Percentiles rank a stretch among this genome's conserved stretches.
Conservation (phyloP, 352 stramenopile species). For the Phytophthora cajani region DNA sequence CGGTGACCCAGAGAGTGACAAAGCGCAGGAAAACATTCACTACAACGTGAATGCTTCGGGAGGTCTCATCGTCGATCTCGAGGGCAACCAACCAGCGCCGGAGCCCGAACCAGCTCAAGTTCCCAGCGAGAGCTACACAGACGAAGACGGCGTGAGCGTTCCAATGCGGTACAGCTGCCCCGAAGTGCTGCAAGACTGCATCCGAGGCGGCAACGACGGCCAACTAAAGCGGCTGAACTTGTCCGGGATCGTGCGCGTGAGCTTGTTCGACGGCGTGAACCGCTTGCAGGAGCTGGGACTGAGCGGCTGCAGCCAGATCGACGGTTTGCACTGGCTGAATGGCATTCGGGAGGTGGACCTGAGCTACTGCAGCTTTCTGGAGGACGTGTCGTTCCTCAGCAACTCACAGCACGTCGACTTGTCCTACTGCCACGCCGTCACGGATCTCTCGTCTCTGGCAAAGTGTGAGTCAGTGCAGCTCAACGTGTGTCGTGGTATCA, state of each 20-base stretch:
- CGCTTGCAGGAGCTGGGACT: conserved; percentile 56
- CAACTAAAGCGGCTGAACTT: conserved; percentile 54
- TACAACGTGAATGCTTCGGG: conserved; percentile 43
- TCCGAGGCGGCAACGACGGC: conserved; percentile 16
- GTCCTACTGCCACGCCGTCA: conserved; percentile 72
- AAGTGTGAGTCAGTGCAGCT: conserved; percentile 60
- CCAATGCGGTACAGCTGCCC: conserved; percentile 46
- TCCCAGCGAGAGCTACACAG: conserved; percentile 18
- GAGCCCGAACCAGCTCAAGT: conserved; percentile 27
- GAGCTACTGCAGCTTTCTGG: conserved; percentile 72
- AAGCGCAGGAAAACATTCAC: conserved; percentile 38
- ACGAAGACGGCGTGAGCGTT: conserved; percentile 27
- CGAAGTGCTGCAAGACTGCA: conserved; percentile 34
- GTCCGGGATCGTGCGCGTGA: conserved; percentile 54
- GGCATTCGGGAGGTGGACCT: conserved; percentile 61
- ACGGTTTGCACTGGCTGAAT: conserved; percentile 47
- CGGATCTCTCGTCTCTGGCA: conserved; percentile 51
- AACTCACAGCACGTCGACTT: conserved; percentile 55
- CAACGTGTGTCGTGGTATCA: conserved; percentile 65
- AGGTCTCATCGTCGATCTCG: conserved; percentile 29
- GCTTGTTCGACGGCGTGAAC: conserved; percentile 62
- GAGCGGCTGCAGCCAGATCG: conserved; percentile 61
- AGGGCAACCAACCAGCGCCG: conserved; percentile 26
- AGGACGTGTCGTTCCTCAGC: conserved; percentile 53
- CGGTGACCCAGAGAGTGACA: conserved; percentile 10